phyloP scores from a whole-genome alignment of 768 basidiomycete genomes.

The Trametes meyenii region DNA sequence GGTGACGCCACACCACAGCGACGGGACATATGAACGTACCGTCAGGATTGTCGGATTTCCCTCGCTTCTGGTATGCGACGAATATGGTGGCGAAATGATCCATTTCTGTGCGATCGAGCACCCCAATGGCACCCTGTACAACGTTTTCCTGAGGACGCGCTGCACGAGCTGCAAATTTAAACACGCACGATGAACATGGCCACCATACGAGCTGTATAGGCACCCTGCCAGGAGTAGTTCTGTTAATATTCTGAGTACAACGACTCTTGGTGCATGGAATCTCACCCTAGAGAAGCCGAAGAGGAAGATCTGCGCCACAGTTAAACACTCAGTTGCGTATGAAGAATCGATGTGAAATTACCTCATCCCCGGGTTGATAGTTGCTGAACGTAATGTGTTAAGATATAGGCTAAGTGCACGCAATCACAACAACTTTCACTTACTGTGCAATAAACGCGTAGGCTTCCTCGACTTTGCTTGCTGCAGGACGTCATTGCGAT shows the following conservation, averaged over 20 bases:
- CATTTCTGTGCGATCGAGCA: conserved; percentile 74
- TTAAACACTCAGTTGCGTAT: neutral
- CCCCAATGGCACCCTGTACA: conserved; percentile 68
- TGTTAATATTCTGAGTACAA: too few relatives aligned
- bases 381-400: conserved; percentile 48
- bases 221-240: conserved; percentile 48
- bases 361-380: conserved; percentile 73
- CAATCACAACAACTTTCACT: conserved; percentile 30
- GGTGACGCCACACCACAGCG: neutral
- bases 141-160: neutral
- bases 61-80: conserved; percentile 60
- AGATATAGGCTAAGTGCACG: neutral
- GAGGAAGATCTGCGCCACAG: conserved; percentile 58
- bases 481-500: conserved; percentile 36
- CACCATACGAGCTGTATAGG: conserved; percentile 76
- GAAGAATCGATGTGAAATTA: conserved; percentile 28
- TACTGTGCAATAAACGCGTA: conserved; percentile 83
- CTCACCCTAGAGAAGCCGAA: conserved; percentile 77
- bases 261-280: too few relatives aligned
- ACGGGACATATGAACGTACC: conserved; percentile 37
- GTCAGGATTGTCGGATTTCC: conserved; percentile 49
- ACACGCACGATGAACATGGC: conserved; percentile 64
- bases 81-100: conserved; percentile 71
- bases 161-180: too few relatives aligned
- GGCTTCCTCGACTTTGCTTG: conserved; percentile 75